Conservation (phyloP, 2,329 filamentous ascomycete species). For the Nothopassalora personata region DNA sequence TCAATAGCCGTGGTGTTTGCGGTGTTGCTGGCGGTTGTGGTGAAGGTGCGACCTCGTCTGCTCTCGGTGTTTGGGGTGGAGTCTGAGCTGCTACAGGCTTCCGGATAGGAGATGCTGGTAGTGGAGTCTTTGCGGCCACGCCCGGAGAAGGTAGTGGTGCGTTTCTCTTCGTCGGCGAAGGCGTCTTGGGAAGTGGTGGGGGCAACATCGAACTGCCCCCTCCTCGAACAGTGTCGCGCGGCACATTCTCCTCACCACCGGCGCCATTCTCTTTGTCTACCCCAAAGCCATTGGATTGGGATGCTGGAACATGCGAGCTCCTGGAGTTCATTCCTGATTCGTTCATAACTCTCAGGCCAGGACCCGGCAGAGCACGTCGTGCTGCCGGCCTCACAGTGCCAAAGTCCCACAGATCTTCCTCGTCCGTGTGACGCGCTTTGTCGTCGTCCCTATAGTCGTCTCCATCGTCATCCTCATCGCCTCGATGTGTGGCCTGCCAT, state of each 20-base stretch:
- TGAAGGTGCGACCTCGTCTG: constrained; percentile 27
- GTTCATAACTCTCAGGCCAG: constrained; percentile 67
- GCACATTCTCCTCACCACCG: constrained; percentile 33
- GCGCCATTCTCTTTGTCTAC: constrained; percentile 33
- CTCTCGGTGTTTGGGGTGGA: constrained; percentile 28
- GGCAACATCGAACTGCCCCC: constrained; percentile 29
- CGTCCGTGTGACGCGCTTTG: constrained; percentile 45
- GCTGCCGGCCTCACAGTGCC: constrained; percentile 83
- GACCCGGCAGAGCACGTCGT: constrained; percentile 48
- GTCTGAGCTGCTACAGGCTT: constrained; percentile 34
- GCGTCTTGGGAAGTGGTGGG: constrained; percentile 34
- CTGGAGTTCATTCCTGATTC: constrained; percentile 76
- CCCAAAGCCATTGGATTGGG: constrained; percentile 31
- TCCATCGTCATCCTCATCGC: constrained; percentile 59
- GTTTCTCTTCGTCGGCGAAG: constrained; percentile 41
- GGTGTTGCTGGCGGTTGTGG: constrained; percentile 31
- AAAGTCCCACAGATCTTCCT: constrained; percentile 97
- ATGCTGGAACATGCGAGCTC: constrained; percentile 38
- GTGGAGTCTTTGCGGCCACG: constrained; percentile 39
- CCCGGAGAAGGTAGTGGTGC: constrained; percentile 34
- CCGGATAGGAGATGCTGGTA: constrained; percentile 45
- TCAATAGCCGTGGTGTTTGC: constrained; percentile 29
- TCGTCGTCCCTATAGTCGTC: constrained; percentile 50
- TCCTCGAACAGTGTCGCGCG: constrained; percentile 10
- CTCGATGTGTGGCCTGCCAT: constrained; percentile 77